These are phyloP conservation scores for Apocynum venetum DNA, from an alignment of 257 asterid genomes.

Conservation along the genomic window DNA sequence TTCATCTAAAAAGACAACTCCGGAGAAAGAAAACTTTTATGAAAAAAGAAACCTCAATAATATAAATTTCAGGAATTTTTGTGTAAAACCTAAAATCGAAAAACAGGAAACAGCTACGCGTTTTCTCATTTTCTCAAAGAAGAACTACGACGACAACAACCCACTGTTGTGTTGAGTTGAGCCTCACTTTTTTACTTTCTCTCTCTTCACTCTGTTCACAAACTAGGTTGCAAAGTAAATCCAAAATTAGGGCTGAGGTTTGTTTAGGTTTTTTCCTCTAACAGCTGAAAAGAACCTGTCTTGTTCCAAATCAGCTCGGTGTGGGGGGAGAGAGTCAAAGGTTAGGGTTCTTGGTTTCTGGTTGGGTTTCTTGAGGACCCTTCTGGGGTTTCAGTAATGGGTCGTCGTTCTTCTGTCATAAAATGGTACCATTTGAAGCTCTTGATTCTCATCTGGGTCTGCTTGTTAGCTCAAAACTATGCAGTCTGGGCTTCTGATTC, in stretches of 20 bases:
- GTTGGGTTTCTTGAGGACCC: conserved; percentile 40
- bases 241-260: conserved; percentile 43
- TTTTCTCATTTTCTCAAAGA: conserved; percentile 19
- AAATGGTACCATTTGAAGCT: conserved; percentile 70
- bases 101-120: conserved; percentile 26
- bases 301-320: conserved; percentile 9
- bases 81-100: not conserved
- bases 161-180: conserved; percentile 20
- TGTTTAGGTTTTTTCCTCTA: not conserved
- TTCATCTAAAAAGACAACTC: not conserved
- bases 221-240: conserved; percentile 21
- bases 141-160: conserved; percentile 26
- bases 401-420: conserved; percentile 45
- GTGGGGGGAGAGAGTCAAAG: conserved; percentile 14
- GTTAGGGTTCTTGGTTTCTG: conserved; percentile 18
- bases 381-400: conserved; percentile 58
- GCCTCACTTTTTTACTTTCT: conserved; percentile 20
- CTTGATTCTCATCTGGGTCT: conserved; percentile 40
- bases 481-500: conserved; percentile 45
- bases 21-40: not conserved
- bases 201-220: conserved; percentile 33
- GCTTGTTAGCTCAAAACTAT: conserved; percentile 38
- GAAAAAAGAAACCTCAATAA: no score
- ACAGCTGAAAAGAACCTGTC: conserved; percentile 5
- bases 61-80: not conserved